Conservation (phyloP, 2,329 filamentous ascomycete species). For the Mollisiaceae sp. region DNA sequence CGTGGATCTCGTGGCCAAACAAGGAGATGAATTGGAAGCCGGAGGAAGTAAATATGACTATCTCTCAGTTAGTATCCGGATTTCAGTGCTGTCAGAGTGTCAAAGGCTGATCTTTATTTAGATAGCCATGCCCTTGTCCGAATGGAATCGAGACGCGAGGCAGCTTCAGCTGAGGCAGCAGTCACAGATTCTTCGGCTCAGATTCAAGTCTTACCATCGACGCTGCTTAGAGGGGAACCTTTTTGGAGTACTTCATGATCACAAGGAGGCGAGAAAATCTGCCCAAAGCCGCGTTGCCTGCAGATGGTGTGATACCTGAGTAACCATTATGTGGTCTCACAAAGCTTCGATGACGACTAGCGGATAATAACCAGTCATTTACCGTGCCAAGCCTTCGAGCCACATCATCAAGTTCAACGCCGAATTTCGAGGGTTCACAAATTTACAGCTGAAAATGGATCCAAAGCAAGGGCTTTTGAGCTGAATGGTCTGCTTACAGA, state of each 20-base stretch:
- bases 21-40: conserved; percentile 29
- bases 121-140: not conserved
- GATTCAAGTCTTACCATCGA: not conserved
- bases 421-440: too few relatives aligned
- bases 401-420: not conserved
- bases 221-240: not conserved
- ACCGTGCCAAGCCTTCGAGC: not conserved
- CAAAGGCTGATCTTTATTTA: not conserved
- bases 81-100: too few relatives aligned
- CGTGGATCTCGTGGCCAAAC: conserved; percentile 44
- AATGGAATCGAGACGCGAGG: not conserved
- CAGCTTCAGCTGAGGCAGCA: not conserved
- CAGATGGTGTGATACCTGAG: not conserved
- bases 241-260: not conserved
- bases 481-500: too few relatives aligned
- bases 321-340: not conserved
- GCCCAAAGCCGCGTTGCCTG: not conserved
- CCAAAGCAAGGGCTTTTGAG: too few relatives aligned
- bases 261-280: not conserved
- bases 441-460: too few relatives aligned
- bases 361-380: not conserved
- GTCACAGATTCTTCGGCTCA: not conserved
- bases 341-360: not conserved
- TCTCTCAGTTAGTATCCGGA: not conserved
- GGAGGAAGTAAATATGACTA: not conserved